Evolutionary conservation across 495 filamentous ascomycete genomes (phyloP).

Genomic region (Penicillium antarcticum): DNA sequence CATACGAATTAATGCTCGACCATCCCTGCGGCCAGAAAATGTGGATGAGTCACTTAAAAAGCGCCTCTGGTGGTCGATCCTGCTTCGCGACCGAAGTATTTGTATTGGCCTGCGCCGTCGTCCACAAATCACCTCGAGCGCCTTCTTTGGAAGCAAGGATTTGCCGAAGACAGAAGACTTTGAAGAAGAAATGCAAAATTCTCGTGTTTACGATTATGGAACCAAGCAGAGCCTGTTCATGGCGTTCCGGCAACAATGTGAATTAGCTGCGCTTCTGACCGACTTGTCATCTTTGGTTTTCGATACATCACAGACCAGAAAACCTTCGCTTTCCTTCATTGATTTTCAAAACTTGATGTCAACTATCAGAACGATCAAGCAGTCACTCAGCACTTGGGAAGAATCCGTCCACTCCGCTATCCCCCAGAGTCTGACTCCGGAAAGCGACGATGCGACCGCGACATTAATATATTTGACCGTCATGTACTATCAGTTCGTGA

Average conservation of each 20-base stretch:
- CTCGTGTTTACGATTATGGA: conserved; percentile 38
- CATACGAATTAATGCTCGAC: conserved; percentile 38
- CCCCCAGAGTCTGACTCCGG: neutral
- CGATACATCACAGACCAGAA: conserved; percentile 17
- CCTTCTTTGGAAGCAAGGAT: conserved; percentile 30
- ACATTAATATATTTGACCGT: conserved; percentile 43
- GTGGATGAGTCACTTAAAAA: conserved; percentile 30
- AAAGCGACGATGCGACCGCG: conserved; percentile 29
- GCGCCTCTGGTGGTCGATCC: conserved; percentile 49
- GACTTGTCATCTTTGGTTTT: conserved; percentile 44
- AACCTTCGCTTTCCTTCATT: conserved; percentile 5
- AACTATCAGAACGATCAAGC: conserved; percentile 14
- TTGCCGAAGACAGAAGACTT: conserved; percentile 38
- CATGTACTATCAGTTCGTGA: conserved; percentile 50
- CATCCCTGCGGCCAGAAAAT: conserved; percentile 7
- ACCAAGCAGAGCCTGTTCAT: conserved; percentile 38
- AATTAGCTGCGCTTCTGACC: conserved; percentile 44
- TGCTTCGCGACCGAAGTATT: conserved; percentile 49
- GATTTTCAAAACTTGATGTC: conserved; percentile 12
- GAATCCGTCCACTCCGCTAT: conserved; percentile 1
- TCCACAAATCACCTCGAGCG: conserved; percentile 41
- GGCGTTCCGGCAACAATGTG: conserved; percentile 43
- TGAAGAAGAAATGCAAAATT: conserved; percentile 38
- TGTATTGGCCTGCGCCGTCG: conserved; percentile 45
- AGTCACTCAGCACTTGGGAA: conserved; percentile 22